phyloP scores from a whole-genome alignment of 768 basidiomycete species.

The Zangia roseola region DNA sequence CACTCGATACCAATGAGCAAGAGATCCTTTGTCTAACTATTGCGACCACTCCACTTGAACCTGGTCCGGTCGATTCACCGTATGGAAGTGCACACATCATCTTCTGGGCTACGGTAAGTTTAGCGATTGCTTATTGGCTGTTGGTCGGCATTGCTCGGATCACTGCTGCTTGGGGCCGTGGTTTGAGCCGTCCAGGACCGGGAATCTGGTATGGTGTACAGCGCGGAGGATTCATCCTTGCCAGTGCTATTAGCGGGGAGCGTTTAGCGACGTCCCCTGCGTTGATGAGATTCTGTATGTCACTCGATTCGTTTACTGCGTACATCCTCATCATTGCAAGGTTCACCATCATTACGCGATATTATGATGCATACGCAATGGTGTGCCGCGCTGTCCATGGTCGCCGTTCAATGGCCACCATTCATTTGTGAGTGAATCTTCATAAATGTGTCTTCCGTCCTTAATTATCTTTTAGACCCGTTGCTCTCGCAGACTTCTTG shows the following conservation, averaged over 20 bases:
- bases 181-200: constrained; percentile 51
- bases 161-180: constrained; percentile 82
- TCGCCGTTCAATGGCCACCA: constrained; percentile 92
- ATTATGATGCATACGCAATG: constrained; percentile 93
- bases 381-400: constrained; percentile 86
- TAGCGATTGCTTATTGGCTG: constrained; percentile 80
- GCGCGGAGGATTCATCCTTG: constrained; percentile 83
- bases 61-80: constrained; percentile 49
- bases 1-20: constrained; percentile 81
- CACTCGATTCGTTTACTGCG: constrained; percentile 8
- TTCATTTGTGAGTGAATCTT: constrained; percentile 71
- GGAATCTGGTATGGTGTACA: constrained; percentile 73
- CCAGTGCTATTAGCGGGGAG: constrained; percentile 92
- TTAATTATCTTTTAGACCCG: constrained; percentile 61
- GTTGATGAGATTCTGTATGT: constrained; percentile 84
- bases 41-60: constrained; percentile 70
- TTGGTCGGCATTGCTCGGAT: constrained; percentile 80
- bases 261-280: constrained; percentile 82
- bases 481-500: constrained; percentile 84
- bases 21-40: constrained; percentile 85
- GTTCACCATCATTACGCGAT: constrained; percentile 90
- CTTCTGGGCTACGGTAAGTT: constrained; percentile 70
- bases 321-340: constrained; percentile 38
- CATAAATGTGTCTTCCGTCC: constrained; percentile 2
- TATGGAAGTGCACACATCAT: constrained; percentile 69